Base-by-base conservation (phyloP, 2,329 filamentous ascomycete species). In the Lasiodiplodia hormozganensis region DNA sequence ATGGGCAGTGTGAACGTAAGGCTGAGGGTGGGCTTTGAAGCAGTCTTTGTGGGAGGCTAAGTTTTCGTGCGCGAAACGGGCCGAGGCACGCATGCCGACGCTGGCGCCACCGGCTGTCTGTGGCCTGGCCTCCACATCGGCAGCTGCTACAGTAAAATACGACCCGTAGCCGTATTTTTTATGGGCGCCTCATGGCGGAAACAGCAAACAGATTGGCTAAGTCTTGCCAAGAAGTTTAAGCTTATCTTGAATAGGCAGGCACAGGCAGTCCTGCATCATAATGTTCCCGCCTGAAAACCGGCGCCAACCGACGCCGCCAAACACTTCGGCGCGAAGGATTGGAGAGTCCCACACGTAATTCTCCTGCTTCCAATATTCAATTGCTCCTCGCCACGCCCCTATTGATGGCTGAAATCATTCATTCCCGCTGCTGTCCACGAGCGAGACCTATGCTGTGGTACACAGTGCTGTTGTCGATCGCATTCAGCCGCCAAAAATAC, bases 241-340 rank as follows among this genome's bases (percentile, higher is more conserved):
- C 60, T 64, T 64, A 64, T 64, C 60, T 52, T 2, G 5, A 64
- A 21, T 52, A 64, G 60, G 60, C 60, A 64, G 60, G 60, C 60
- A 51, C 28, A 23, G 34, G 11, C 34, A 3, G 12, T 40, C 21
- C 34, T 21, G 54, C 10, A 38, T 21, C 11, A 21, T 38, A 10
- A 57, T 23, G 34, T 38, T 40, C 36, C 5, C 54, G 34, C 54
- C 34, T 40, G 54, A 56, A 58, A 8, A 21, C n/a, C 54, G 54
- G 34, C 36, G 54, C 34, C 23, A 18, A 21, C 34, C 54, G 54
- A 52, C n/a, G 18, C 11, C 28, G 18, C n/a, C 23, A 52, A 31
- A 54, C 18, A 52, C 49, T 25, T 52, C 10, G 49, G 8, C 18
- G 28, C 28, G 25, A 18, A 56, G 54, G 16, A 57, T 47, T 6